Conservation (phyloP, 2,329 filamentous ascomycete species). For the Alternaria viburni region DNA sequence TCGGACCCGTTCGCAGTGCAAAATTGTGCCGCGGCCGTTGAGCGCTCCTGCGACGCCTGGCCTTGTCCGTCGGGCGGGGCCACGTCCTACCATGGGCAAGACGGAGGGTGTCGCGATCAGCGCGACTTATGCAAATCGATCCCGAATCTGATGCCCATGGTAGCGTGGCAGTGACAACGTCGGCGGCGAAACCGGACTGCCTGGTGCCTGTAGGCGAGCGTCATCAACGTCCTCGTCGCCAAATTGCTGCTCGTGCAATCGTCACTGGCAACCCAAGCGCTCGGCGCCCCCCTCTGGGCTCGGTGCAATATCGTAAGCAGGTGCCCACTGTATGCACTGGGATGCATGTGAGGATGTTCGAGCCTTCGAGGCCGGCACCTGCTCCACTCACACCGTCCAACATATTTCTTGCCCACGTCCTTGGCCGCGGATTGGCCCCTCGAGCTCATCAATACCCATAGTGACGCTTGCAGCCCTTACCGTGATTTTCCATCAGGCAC, state of each 20-base stretch:
- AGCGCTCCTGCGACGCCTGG: conserved; percentile 24
- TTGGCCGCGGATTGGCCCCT: conserved; percentile 6
- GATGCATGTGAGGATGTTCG: conserved; percentile 19
- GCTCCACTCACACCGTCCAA: conserved; percentile 22
- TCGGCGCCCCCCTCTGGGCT: conserved; percentile 24
- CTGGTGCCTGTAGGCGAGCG: conserved; percentile 12
- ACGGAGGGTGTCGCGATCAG: conserved; percentile 22
- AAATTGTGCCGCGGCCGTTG: conserved; percentile 33
- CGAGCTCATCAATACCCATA: background rate
- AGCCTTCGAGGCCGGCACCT: conserved; percentile 18
- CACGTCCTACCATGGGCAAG: conserved; percentile 17
- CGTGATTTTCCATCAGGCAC: conserved; percentile 7
- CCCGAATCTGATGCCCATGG: conserved; percentile 15
- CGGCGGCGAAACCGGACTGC: conserved; percentile 21
- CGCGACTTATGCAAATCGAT: conserved; percentile 21
- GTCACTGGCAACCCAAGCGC: conserved; percentile 28
- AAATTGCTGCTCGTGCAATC: conserved; percentile 22
- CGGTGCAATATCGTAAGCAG: conserved; percentile 27
- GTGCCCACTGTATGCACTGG: conserved; percentile 13
- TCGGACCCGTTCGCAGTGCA: conserved; percentile 21
- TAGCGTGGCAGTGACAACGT: conserved; percentile 23
- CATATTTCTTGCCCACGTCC: conserved; percentile 7
- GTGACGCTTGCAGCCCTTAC: conserved; percentile 7
- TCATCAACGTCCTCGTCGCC: conserved; percentile 21
- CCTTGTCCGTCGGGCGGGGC: conserved; percentile 8